Evolutionary conservation across 768 basidiomycete species (phyloP), one percentile per base, ranked within the genome.

Genomic region (Lactifluus subvellereus): DNA sequence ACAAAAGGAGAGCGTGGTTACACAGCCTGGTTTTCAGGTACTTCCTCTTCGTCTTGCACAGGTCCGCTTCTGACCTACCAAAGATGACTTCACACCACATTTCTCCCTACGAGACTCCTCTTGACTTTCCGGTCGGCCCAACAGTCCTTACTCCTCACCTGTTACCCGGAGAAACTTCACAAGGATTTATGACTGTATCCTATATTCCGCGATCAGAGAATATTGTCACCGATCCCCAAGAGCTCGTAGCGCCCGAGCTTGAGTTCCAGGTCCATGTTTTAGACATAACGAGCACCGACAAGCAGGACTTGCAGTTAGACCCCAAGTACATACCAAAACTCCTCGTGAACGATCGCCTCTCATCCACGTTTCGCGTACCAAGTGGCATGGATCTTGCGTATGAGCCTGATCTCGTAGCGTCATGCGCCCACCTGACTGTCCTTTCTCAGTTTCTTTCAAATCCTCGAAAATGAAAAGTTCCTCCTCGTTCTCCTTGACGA

Each of bases 1-100:
- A 52, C 80, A 84, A 64, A 81, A 82, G 57, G 84, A 84, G 66
- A 74, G 75, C 5, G 81, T 82, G 2, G 69, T 71, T 1, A 68
- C 72, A 8, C 74, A 75, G 14, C 71, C 73, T 4, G 83, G 83
- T 0, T 37, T 37, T 10, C 35, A 37, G 35, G 35, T 37, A 37
- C 35, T 6, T 37, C 35, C 35, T 10, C 10, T 8, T 10, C 35
- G 9, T 8, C 9, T 37, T 37, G 35, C 7, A 8, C 35, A 37
- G 1, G 10, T 2, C 35, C 35, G 7, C 2, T 18, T 20, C 60
- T 61, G 37, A 54, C 14, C 3, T n/a, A 9, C 40, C 13, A 6
- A 30, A 62, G 61, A 53, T 58, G 49, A 35, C 57, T 32, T 53
- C 38, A 1, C 18, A 18, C 13, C 35, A 37, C 13, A 38, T 52